Percentiles rank a stretch among this genome's conserved stretches.
These are phyloP conservation scores for Ambrosiella cleistominuta DNA, from an alignment of 2,329 filamentous ascomycete genomes.

Conservation along the genomic window DNA sequence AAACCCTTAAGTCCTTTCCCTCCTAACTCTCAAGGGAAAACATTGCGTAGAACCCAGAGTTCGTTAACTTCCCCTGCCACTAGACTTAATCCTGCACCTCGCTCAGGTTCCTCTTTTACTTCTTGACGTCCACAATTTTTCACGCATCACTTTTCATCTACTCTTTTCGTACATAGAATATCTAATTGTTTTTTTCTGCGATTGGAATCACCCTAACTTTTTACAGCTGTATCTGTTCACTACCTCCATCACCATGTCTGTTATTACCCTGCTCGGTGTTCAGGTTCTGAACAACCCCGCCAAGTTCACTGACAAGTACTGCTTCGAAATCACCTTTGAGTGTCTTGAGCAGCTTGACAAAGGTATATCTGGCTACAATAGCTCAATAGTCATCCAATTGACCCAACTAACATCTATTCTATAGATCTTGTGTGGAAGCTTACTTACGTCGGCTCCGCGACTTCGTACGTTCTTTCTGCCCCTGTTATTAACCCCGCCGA, in stretches of 20 bases:
- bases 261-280: constrained; percentile 88
- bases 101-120: constrained; percentile 2
- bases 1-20: constrained; percentile 8
- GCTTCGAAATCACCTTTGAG: constrained; percentile 98
- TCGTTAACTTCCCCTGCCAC: constrained; percentile 1
- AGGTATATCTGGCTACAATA: constrained; percentile 32
- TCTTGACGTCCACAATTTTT: background rate
- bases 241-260: constrained; percentile 48
- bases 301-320: constrained; percentile 78
- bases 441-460: constrained; percentile 95
- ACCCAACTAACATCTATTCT: constrained; percentile 14
- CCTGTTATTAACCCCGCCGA: background rate
- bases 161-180: constrained; percentile 1
- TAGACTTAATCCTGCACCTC: constrained; percentile 4
- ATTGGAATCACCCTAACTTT: constrained; percentile 1
- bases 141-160: background rate
- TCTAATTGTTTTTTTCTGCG: background rate
- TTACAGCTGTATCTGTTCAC: background rate
- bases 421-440: constrained; percentile 97
- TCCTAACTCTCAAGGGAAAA: background rate
- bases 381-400: background rate
- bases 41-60: constrained; percentile 1
- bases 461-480: constrained; percentile 48
- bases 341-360: constrained; percentile 90
- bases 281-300: constrained; percentile 96